Conservation (phyloP, 805 yeast genomes). For the Barnettozyma siamensis region DNA sequence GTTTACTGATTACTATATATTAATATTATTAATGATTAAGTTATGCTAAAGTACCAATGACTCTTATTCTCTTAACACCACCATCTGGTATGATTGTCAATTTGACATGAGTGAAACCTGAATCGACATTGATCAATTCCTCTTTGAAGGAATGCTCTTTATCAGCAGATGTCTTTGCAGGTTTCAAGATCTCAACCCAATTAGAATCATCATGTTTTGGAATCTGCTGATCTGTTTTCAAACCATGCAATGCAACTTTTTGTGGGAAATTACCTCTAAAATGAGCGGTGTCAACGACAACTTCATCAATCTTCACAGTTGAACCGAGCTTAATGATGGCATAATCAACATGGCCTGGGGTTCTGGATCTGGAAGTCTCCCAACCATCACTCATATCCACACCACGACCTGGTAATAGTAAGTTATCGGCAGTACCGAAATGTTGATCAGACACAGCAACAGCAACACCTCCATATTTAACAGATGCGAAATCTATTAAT, state of each 20-base stretch:
- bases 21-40: not conserved
- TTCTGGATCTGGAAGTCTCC: conserved; percentile 91
- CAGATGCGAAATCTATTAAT: conserved; percentile 71
- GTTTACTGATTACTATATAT: too few relatives aligned
- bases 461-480: conserved; percentile 84
- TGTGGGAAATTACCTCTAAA: conserved; percentile 95
- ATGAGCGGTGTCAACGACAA: conserved; percentile 87
- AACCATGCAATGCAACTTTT: conserved; percentile 61
- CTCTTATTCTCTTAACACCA: conserved; percentile 87
- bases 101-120: conserved; percentile 60
- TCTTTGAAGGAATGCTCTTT: conserved; percentile 57
- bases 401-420: conserved; percentile 90
- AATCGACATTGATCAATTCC: conserved; percentile 23
- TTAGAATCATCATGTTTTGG: conserved; percentile 34
- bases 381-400: conserved; percentile 97
- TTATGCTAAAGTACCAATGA: conserved; percentile 47
- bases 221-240: conserved; percentile 33
- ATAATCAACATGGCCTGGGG: conserved; percentile 87
- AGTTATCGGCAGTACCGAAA: conserved; percentile 87
- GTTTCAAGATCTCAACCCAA: conserved; percentile 65
- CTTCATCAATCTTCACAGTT: conserved; percentile 44
- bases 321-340: conserved; percentile 78
- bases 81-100: conserved; percentile 92
- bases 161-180: conserved; percentile 78
- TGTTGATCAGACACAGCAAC: conserved; percentile 84